Evolutionary conservation across 192 early-diverging fungal genomes (phyloP).

Genomic region (Backusella tuberculispora): DNA sequence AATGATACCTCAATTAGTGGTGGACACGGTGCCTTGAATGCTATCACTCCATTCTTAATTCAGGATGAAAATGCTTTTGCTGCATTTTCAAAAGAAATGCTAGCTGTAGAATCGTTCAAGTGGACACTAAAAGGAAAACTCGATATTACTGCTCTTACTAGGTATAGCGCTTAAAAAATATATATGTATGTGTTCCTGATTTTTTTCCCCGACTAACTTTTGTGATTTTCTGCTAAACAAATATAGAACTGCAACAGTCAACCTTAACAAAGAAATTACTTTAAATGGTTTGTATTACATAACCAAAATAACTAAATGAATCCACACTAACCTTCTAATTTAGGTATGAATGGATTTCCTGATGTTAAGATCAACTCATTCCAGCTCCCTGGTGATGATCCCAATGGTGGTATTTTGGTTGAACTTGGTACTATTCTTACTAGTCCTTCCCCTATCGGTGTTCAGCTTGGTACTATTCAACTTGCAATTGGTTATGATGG

Average conservation of each 20-base stretch:
- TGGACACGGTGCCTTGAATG: slow-evolving; percentile 43
- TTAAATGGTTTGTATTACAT: slow-evolving; percentile 41
- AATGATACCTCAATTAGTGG: slow-evolving; percentile 48
- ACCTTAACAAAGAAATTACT: slow-evolving; percentile 48
- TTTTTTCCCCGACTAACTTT: slow-evolving; percentile 12
- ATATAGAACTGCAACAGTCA: slow-evolving; percentile 41
- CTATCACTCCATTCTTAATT: slow-evolving; percentile 44
- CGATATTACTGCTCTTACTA: slow-evolving; percentile 38
- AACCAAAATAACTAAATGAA: not conserved
- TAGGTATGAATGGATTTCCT: slow-evolving; percentile 61
- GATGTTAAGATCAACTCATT: slow-evolving; percentile 55
- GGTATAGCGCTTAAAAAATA: slow-evolving; percentile 24
- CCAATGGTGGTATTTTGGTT: slow-evolving; percentile 60
- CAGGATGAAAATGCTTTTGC: slow-evolving; percentile 45
- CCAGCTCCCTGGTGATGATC: slow-evolving; percentile 54
- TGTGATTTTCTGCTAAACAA: slow-evolving; percentile 23
- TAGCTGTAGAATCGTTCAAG: slow-evolving; percentile 41
- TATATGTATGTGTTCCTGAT: slow-evolving; percentile 14
- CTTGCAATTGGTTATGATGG: slow-evolving; percentile 53
- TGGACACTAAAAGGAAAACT: slow-evolving; percentile 38
- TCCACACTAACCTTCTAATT: slow-evolving; percentile 5
- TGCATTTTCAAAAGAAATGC: slow-evolving; percentile 53
- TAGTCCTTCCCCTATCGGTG: slow-evolving; percentile 59
- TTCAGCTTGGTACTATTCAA: slow-evolving; percentile 59
- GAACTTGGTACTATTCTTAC: slow-evolving; percentile 54